Evolutionary conservation across 176 grass and related monocot genomes (phyloP), one percentile per base, ranked within the genome.

Genomic region (Zoysia pacifica): DNA sequence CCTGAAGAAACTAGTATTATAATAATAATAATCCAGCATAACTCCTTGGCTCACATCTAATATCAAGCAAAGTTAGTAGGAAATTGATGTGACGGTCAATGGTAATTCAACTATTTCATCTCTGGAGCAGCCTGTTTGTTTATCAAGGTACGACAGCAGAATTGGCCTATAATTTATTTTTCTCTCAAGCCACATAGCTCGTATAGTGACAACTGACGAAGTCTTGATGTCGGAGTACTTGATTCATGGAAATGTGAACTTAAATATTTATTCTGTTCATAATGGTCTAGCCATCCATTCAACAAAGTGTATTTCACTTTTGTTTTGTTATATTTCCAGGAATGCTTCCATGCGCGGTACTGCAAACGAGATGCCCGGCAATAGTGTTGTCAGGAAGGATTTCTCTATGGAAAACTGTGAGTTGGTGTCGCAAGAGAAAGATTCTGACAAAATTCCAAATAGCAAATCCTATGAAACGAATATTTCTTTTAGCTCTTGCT

Each of bases 51-150:
- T 80, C 38, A 28, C 59, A 58, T 84, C 92, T 94, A 82, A 94
- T 64, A 48, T 54, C 83, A 75, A 84, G 67, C 75, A 72, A 86
- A 86, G 84, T 86, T 84, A 69, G 78, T 88, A 94, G 92, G 86
- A 91, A 94, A 82, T 65, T 75, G 81, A 91, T 85, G 58, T 79
- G 64, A 75, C 13, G 43, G 16, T 14, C 68, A 76, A 73, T 74
- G 71, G 82, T 79, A 88, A 91, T 54, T 84, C 83, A 86, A 14
- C 58, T 72, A 53, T 84, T 82, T 86, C 77, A 55, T 89, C 89
- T 55, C 73, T 83, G 54, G 83, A 87, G 40, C 86, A 60, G 43
- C 51, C 83, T 48, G 43, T 51, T 84, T 86, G 63, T 72, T 78
- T 81, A 48, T 73, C 77, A 74, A 88, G 83, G 90, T 94, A 80